Conservation (phyloP, 2,329 filamentous ascomycete species). For the Neonectria faginata region DNA sequence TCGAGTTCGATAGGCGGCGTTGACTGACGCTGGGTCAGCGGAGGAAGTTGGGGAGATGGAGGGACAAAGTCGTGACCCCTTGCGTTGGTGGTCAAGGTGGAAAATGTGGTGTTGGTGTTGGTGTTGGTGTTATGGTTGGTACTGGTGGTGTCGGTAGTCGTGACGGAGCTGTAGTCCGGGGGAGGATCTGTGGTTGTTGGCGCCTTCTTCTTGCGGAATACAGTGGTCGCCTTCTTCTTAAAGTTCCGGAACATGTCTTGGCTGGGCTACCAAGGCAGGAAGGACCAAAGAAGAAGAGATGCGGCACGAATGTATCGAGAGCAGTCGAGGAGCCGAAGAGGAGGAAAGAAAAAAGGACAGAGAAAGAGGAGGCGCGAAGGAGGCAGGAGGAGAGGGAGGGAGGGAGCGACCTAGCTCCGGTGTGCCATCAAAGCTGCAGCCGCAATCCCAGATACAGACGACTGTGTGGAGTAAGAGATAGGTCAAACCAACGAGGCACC, state of each 20-base stretch:
- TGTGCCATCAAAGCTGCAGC: slow-evolving; percentile 1
- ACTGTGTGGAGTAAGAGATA: background rate
- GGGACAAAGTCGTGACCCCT: slow-evolving; percentile 1
- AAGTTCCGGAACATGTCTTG: slow-evolving; percentile 44
- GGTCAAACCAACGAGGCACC: background rate
- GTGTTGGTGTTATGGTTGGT: slow-evolving; percentile 1
- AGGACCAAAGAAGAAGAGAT: background rate
- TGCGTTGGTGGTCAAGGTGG: background rate
- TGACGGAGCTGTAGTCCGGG: slow-evolving; percentile 14
- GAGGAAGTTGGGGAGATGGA: slow-evolving; percentile 8
- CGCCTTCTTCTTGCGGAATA: slow-evolving; percentile 40
- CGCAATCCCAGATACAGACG: background rate
- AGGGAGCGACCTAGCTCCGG: background rate
- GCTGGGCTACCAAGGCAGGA: slow-evolving; percentile 2
- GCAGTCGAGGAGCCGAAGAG: background rate
- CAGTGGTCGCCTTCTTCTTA: slow-evolving; percentile 40
- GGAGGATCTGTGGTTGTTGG: slow-evolving; percentile 29
- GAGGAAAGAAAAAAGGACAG: background rate
- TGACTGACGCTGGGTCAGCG: slow-evolving; percentile 12
- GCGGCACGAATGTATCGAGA: background rate
- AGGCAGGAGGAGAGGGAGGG: background rate
- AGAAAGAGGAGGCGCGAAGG: background rate
- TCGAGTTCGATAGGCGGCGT: slow-evolving; percentile 2
- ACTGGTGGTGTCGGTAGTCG: slow-evolving; percentile 7
- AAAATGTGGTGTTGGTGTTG: slow-evolving; percentile 8